Base-by-base conservation (phyloP, 768 basidiomycete species). In the Lactarius vividus region DNA sequence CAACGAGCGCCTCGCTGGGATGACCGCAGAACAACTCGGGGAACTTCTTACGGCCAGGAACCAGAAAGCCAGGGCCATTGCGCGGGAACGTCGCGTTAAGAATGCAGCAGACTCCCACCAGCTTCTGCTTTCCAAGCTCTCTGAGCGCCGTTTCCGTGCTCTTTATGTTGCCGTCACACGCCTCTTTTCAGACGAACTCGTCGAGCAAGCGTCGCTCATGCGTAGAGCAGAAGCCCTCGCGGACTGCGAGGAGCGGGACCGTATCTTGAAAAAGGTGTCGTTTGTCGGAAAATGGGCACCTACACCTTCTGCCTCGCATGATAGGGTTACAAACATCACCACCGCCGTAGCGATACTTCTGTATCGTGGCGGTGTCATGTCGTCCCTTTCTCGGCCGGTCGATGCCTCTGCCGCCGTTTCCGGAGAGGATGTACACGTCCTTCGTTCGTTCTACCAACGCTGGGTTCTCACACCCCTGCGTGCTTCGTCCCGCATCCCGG, bases 251-350 rank as follows among this genome's bases (percentile, higher is more conserved):
- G 74, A 73, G 57, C 72, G 67, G 0, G 65, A 35, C 49, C 59
- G 69, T 4, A 73, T 82, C 28, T 69, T 81, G 7, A 79, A 75
- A 66, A 75, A 78, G 37, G 75, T 91, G 23, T 83, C 83, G 8
- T 81, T 89, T 18, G 87, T 82, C 1, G 80, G 81, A 1, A 92
- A 91, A 73, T 91, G 88, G 88, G 88, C 88, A 0, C 88, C 89
- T 0, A 83, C 84, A 2, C 84, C 85, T 15, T 79, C 74, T 4
- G 76, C 78, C 3, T 79, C 85, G 4, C 88, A 89, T 62, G 89
- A 91, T 70, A 80, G 83, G 11, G 77, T 81, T 63, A 86, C 85
- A 3, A 86, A 87, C 72, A 84, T 91, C 68, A 74, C 85, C 5
- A 86, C 88, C 0, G 88, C 88, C 42, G 82, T 91, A 53, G 76